Evolutionary conservation across 306 rosid species (phyloP).

Genomic region (Arachis stenosperma): DNA sequence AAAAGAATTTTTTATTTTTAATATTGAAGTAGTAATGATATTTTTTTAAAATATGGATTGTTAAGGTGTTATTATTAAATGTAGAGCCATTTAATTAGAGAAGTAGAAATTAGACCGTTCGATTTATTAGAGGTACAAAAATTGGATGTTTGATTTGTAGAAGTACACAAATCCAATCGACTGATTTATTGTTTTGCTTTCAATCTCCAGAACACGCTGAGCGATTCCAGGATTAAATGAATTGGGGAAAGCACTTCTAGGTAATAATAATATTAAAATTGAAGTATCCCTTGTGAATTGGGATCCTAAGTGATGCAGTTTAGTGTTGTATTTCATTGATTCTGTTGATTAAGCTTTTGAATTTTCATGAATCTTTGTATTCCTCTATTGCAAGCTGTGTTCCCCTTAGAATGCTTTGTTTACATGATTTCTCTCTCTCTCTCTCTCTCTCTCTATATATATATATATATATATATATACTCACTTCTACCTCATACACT

Average conservation of each 20-base stretch:
- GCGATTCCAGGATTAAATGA: slow-evolving; percentile 91
- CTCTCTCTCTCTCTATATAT: no score
- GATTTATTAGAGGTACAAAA: neutral
- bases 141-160: neutral
- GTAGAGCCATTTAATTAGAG: no score
- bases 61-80: no score
- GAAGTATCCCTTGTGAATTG: neutral
- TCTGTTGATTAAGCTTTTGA: neutral
- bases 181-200: slow-evolving; percentile 11
- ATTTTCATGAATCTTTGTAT: neutral
- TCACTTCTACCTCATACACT: no score
- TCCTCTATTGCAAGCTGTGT: neutral
- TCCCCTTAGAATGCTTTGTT: neutral
- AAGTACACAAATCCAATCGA: neutral
- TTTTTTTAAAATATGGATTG: no score
- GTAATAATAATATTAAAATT: slow-evolving; percentile 39
- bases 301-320: neutral
- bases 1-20: no score
- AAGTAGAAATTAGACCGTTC: neutral
- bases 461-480: no score
- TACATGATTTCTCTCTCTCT: no score
- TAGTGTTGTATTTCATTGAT: neutral
- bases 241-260: slow-evolving; percentile 76
- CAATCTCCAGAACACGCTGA: slow-evolving; percentile 72
- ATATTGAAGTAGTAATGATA: no score